These are phyloP conservation scores for Passiflora organensis DNA, from an alignment of 345 rosid genomes.

Conservation along the genomic window DNA sequence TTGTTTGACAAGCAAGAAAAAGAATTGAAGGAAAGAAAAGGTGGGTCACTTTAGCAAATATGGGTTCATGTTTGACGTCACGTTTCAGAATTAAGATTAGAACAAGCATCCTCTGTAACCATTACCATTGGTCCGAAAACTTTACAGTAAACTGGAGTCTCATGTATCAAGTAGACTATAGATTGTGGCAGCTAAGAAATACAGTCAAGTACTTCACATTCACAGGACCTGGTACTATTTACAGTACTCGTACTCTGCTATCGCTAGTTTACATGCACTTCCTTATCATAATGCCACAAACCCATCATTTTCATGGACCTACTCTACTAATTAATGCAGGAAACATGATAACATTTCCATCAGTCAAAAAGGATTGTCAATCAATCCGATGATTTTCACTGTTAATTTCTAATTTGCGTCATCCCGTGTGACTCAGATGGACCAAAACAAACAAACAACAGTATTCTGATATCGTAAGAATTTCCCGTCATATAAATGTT, in stretches of 20 bases:
- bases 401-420: not conserved
- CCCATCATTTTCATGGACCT: constrained; percentile 12
- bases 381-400: constrained; percentile 15
- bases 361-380: constrained; percentile 6
- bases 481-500: no score
- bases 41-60: no score
- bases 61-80: no score
- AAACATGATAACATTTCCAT: not conserved
- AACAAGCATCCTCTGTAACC: no score
- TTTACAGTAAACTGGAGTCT: no score
- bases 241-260: not conserved
- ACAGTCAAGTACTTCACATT: no score
- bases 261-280: not conserved
- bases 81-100: no score
- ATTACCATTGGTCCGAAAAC: no score
- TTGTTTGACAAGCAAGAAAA: not conserved
- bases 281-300: constrained; percentile 2
- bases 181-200: no score
- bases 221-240: not conserved
- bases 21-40: not conserved
- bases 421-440: not conserved
- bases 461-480: not conserved
- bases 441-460: no score
- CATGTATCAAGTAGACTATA: no score
- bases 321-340: constrained; percentile 1